Evolutionary conservation across 1,284 basidiomycete species (phyloP).

Genomic region (Austropuccinia psidii): DNA sequence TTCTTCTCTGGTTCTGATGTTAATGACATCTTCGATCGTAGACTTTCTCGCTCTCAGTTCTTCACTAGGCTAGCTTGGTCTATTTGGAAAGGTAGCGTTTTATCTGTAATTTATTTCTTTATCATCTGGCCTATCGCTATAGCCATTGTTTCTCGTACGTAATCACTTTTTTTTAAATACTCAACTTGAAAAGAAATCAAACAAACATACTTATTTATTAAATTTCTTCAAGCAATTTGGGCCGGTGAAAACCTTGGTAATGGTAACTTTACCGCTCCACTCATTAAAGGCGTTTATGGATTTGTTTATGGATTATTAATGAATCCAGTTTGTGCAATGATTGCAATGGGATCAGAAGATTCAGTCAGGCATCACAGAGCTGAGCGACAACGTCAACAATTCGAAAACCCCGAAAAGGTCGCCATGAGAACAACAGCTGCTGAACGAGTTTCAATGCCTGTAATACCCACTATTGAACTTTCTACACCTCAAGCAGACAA

Average conservation of each 20-base stretch:
- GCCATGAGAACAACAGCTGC: constrained; percentile 30
- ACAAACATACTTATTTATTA: neutral
- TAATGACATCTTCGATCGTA: constrained; percentile 46
- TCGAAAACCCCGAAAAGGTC: constrained; percentile 15
- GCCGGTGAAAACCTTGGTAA: constrained; percentile 6
- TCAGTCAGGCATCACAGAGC: constrained; percentile 28
- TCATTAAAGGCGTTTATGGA: constrained; percentile 34
- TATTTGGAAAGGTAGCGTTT: constrained; percentile 47
- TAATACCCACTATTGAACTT: neutral
- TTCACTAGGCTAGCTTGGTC: constrained; percentile 44
- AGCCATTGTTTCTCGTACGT: constrained; percentile 44
- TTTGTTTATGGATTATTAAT: constrained; percentile 22
- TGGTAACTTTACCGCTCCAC: constrained; percentile 26
- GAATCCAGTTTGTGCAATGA: constrained; percentile 35
- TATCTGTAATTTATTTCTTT: constrained; percentile 48
- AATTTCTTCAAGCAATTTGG: constrained; percentile 20
- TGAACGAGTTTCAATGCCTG: constrained; percentile 19
- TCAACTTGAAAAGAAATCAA: too few relatives aligned
- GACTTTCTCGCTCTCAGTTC: constrained; percentile 38
- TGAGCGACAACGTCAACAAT: constrained; percentile 10
- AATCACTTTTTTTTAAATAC: neutral
- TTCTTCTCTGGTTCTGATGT: constrained; percentile 46
- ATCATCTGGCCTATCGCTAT: constrained; percentile 48
- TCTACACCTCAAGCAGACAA: neutral
- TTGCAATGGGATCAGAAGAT: constrained; percentile 34